These are phyloP conservation scores for Caulochytrium protostelioides DNA, from an alignment of 371 early-diverging fungal genomes.

Conservation along the genomic window DNA sequence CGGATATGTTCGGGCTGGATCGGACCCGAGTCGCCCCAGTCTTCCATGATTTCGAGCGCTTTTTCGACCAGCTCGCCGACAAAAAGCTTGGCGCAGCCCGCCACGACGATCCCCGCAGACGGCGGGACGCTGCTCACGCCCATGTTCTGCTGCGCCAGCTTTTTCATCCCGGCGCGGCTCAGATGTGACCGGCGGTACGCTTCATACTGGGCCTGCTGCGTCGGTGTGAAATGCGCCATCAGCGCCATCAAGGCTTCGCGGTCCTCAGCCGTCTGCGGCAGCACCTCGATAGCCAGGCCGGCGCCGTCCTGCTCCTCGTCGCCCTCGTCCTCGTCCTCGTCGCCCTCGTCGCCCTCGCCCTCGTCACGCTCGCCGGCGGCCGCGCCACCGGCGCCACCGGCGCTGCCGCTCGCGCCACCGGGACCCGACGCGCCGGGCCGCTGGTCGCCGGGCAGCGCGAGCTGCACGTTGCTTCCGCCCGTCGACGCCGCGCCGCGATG, in stretches of 20 bases:
- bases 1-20: slow-evolving; percentile 2
- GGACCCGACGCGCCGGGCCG: not conserved
- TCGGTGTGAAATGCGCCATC: slow-evolving; percentile 55
- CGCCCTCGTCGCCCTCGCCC: not conserved
- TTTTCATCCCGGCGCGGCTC: slow-evolving; percentile 59
- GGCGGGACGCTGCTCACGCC: slow-evolving; percentile 6
- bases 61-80: slow-evolving; percentile 80
- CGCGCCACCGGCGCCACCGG: not conserved
- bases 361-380: not conserved
- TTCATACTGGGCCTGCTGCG: slow-evolving; percentile 70
- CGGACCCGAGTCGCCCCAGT: slow-evolving; percentile 8
- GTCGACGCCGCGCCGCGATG: not conserved
- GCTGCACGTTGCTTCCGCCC: no score
- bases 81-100: slow-evolving; percentile 86
- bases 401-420: not conserved
- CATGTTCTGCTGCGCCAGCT: slow-evolving; percentile 23
- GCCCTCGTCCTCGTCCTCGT: not conserved
- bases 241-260: slow-evolving; percentile 25
- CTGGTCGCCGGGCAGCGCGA: not conserved
- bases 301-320: slow-evolving; percentile 6
- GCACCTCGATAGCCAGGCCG: slow-evolving; percentile 3
- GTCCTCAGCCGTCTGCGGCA: slow-evolving; percentile 5
- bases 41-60: slow-evolving; percentile 11
- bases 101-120: slow-evolving; percentile 59
- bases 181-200: slow-evolving; percentile 69